phyloP scores from a whole-genome alignment of 208 protist species.

The Trichomonas tenax region DNA sequence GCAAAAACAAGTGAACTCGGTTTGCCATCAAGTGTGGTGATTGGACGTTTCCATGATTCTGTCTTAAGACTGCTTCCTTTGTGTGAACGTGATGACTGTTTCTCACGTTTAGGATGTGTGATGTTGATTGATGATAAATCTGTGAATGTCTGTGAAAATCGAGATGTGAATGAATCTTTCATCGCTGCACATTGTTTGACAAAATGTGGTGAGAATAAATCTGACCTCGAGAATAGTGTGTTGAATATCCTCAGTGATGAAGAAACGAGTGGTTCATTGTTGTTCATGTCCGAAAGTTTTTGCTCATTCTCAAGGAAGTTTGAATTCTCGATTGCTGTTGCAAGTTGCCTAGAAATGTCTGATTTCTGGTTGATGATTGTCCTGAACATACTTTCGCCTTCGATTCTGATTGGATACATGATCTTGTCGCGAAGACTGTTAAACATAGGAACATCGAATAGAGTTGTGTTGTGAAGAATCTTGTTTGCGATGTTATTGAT shows the following conservation, averaged over 20 bases:
- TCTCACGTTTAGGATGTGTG: neutral
- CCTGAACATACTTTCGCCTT: neutral
- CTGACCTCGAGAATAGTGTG: neutral
- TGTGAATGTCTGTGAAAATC: neutral
- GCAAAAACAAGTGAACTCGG: neutral
- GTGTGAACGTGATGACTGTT: neutral
- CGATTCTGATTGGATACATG: neutral
- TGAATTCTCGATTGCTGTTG: neutral
- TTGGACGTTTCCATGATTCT: neutral
- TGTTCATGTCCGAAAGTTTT: neutral
- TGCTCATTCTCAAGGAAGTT: neutral
- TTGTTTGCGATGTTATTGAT: neutral
- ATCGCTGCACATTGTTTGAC: neutral
- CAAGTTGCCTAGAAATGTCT: neutral
- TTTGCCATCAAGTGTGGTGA: neutral
- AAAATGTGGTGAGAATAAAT: neutral
- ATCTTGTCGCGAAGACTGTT: neutral
- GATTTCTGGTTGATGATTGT: neutral
- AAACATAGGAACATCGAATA: neutral
- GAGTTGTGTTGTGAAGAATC: neutral
- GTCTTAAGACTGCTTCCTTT: neutral
- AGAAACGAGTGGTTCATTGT: neutral
- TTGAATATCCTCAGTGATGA: neutral
- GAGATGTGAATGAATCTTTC: neutral
- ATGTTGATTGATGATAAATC: neutral